Conservation (phyloP, 805 yeast species). For the Hanseniaspora mollemarum region DNA sequence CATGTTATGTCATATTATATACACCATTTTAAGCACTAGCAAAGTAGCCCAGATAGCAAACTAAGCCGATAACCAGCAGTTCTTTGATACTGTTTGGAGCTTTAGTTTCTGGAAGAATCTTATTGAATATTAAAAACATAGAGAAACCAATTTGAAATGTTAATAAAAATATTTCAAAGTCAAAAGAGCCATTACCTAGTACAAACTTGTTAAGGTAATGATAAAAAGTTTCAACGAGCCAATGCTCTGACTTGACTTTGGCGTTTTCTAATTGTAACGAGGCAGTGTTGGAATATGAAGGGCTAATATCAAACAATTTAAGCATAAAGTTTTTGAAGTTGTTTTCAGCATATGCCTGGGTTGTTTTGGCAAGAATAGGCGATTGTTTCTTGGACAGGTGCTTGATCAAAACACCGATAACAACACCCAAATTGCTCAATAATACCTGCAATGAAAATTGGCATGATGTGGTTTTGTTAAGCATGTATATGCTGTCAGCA, state of each 20-base stretch:
- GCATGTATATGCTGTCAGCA: slow-evolving; percentile 13
- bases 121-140: slow-evolving; percentile 14
- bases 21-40: slow-evolving; percentile 4
- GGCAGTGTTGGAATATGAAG: neutral
- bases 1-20: too few species aligned
- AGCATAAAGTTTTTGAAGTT: neutral
- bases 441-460: slow-evolving; percentile 7
- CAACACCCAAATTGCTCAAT: slow-evolving; percentile 9
- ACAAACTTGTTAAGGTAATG: neutral
- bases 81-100: slow-evolving; percentile 6
- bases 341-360: neutral
- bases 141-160: slow-evolving; percentile 15
- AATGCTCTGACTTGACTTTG: neutral
- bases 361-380: neutral
- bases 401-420: slow-evolving; percentile 10
- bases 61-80: neutral
- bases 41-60: slow-evolving; percentile 6
- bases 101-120: slow-evolving; percentile 13
- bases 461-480: slow-evolving; percentile 8
- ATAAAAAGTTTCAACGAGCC: neutral
- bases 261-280: neutral
- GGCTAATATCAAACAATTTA: neutral
- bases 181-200: neutral
- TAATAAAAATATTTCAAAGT: slow-evolving; percentile 8
- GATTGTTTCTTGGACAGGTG: slow-evolving; percentile 1